Conservation (phyloP, 108 stramenopile species). For the Pseudonitzschia multiseries region DNA sequence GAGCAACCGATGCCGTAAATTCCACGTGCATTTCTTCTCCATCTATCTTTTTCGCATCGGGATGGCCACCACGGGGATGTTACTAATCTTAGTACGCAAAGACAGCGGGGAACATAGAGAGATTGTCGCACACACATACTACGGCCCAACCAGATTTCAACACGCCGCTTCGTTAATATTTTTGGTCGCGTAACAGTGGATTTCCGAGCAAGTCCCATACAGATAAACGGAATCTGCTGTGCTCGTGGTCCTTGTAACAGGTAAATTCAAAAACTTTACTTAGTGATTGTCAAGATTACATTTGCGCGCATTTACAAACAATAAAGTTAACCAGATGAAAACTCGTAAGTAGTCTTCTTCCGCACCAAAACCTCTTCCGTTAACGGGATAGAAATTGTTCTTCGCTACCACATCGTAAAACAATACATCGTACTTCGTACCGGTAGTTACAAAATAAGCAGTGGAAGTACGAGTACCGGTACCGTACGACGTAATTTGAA, state of each 20-base stretch:
- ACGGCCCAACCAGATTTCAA: slow-evolving; percentile 1
- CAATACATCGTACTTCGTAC: no score
- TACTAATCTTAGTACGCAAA: neutral
- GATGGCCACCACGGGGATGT: neutral
- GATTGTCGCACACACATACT: neutral
- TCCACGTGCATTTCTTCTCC: slow-evolving; percentile 8
- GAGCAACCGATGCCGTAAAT: neutral
- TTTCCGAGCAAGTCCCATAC: neutral
- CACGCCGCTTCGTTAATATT: neutral
- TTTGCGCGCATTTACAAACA: neutral
- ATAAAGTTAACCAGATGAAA: no score
- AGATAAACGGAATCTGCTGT: neutral
- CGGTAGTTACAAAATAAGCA: no score
- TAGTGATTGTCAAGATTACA: neutral
- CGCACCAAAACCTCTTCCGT: neutral
- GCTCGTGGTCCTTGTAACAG: neutral
- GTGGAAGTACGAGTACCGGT: no score
- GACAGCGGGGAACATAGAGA: neutral
- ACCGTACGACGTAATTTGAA: no score
- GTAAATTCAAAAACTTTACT: slow-evolving; percentile 7
- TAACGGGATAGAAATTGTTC: slow-evolving; percentile 1
- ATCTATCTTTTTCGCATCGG: neutral
- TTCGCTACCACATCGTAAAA: neutral
- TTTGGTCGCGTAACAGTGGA: neutral
- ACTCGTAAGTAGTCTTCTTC: neutral